Percentiles rank a stretch among this genome's conserved stretches.
These are phyloP conservation scores for Chlamydomonas reinhardtii DNA, from an alignment of 163 green algal species.

Conservation along the genomic window DNA sequence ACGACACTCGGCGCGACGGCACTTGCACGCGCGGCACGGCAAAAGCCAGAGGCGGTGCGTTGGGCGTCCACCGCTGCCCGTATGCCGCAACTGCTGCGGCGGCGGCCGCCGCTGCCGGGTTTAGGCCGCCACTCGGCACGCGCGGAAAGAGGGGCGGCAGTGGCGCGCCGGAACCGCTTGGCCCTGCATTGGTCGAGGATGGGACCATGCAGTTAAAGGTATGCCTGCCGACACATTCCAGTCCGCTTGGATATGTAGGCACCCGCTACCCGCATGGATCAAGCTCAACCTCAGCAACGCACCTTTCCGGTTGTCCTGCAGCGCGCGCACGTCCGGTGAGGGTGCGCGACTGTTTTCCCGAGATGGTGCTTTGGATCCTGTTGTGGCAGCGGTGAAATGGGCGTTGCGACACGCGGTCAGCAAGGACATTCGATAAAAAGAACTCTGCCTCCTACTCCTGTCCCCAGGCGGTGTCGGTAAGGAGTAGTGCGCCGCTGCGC, in stretches of 20 bases:
- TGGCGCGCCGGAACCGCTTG: neutral
- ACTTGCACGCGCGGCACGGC: slow-evolving; percentile 1
- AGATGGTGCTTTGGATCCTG: neutral
- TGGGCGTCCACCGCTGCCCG: slow-evolving; percentile 27
- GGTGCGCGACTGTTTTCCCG: slow-evolving; percentile 34
- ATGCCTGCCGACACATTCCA: no score
- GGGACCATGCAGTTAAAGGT: no score
- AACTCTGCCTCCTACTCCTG: no score
- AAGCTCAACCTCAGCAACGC: neutral
- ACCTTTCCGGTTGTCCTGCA: slow-evolving; percentile 14
- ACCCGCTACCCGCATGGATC: neutral
- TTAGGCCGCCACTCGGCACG: neutral
- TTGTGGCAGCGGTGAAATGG: no score
- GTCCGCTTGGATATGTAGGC: no score
- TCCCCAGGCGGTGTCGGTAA: no score
- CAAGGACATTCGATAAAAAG: no score
- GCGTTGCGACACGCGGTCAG: neutral
- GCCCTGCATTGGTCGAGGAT: neutral
- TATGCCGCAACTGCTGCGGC: neutral
- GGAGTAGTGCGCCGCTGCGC: no score
- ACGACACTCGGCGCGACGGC: slow-evolving; percentile 21
- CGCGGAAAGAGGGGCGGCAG: slow-evolving; percentile 36
- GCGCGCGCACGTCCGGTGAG: slow-evolving; percentile 10
- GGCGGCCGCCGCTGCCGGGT: slow-evolving; percentile 7
- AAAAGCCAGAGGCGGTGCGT: neutral